These are phyloP conservation scores for Conticribra guillardii DNA, from an alignment of 108 stramenopile species.

Conservation along the genomic window DNA sequence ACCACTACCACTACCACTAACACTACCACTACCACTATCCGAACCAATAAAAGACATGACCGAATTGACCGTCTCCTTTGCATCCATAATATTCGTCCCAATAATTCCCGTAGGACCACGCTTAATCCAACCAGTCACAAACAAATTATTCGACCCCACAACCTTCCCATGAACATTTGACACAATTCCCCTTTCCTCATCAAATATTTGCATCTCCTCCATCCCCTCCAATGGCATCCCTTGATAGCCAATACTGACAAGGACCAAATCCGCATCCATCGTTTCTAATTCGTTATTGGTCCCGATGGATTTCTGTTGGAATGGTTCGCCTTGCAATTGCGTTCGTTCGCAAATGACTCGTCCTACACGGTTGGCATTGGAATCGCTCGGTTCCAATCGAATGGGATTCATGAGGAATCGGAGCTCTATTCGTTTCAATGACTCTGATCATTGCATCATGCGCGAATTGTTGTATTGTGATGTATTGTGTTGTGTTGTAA, in stretches of 20 bases:
- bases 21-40: slow-evolving; percentile 3
- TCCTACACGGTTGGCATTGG: slow-evolving; percentile 47
- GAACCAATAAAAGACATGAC: slow-evolving; percentile 74
- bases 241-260: slow-evolving; percentile 94
- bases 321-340: slow-evolving; percentile 75
- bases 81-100: slow-evolving; percentile 92
- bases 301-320: slow-evolving; percentile 71
- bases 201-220: slow-evolving; percentile 59
- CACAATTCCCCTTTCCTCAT: slow-evolving; percentile 62
- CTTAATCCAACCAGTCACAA: slow-evolving; percentile 96
- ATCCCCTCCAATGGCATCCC: slow-evolving; percentile 81
- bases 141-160: slow-evolving; percentile 73
- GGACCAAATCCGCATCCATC: slow-evolving; percentile 60
- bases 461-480: too few species aligned
- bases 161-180: slow-evolving; percentile 77
- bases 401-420: slow-evolving; percentile 90
- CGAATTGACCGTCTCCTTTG: slow-evolving; percentile 91
- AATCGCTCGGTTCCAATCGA: slow-evolving; percentile 52
- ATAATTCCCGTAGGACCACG: slow-evolving; percentile 98
- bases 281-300: slow-evolving; percentile 73
- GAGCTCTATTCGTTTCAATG: slow-evolving; percentile 62
- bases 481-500: too few species aligned
- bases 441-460: too few species aligned
- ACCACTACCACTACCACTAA: too few species aligned
- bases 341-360: slow-evolving; percentile 82